These are phyloP conservation scores for Syncephalis plumigaleata DNA, from an alignment of 371 early-diverging fungal genomes.

Conservation along the genomic window DNA sequence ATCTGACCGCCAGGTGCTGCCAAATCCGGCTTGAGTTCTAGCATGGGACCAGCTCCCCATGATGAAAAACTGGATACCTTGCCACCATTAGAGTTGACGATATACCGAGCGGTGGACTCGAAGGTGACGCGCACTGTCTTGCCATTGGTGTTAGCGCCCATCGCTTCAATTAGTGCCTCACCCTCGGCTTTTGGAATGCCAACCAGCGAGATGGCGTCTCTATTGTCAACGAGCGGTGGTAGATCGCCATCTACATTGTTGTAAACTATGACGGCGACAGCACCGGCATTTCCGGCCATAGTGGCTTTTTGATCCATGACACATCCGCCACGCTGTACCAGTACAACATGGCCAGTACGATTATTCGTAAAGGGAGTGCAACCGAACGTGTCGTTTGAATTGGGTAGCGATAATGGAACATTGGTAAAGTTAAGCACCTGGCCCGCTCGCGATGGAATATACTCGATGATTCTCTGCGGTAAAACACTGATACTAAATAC, in stretches of 20 bases:
- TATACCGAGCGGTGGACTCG: neutral
- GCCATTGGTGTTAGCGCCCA: neutral
- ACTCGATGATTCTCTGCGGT: conserved; percentile 1
- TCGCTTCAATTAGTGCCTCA: too few species aligned
- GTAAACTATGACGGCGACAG: conserved; percentile 31
- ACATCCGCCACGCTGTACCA: conserved; percentile 44
- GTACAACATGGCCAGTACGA: conserved; percentile 25
- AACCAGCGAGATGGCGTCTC: conserved; percentile 11
- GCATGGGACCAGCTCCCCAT: conserved; percentile 49
- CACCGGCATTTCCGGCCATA: conserved; percentile 38
- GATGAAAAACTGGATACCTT: conserved; percentile 32
- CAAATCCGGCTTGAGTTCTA: conserved; percentile 52
- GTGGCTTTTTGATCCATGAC: conserved; percentile 20
- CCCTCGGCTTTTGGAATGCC: conserved; percentile 4
- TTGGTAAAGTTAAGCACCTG: neutral
- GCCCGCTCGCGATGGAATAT: conserved; percentile 2
- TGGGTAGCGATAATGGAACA: neutral
- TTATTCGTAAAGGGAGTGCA: conserved; percentile 18
- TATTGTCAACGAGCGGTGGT: conserved; percentile 9
- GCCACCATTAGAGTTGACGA: conserved; percentile 19
- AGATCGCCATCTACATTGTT: conserved; percentile 17
- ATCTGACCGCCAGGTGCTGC: conserved; percentile 56
- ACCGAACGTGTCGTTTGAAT: conserved; percentile 14
- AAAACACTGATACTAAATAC: conserved; percentile 5
- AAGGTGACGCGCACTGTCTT: neutral